Evolutionary conservation across 2,329 filamentous ascomycete species (phyloP).

Genomic region (Exophiala sp.): DNA sequence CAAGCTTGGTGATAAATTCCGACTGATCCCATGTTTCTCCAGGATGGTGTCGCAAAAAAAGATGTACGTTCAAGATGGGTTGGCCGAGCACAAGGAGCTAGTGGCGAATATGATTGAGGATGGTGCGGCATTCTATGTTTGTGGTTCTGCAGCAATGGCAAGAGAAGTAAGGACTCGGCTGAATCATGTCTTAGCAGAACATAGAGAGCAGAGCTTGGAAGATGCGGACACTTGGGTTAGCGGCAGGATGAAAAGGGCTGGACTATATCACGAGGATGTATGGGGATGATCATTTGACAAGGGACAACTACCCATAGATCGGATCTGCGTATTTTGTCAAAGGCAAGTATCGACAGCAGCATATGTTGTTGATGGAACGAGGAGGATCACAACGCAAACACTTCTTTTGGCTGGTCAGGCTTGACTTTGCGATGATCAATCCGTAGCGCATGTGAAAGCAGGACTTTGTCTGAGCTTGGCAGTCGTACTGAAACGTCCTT

Average conservation of each 20-base stretch:
- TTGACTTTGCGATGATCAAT: too few relatives aligned
- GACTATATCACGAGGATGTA: not conserved
- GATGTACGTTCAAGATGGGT: not conserved
- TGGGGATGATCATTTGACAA: not conserved
- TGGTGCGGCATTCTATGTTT: not conserved
- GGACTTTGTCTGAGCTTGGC: too few relatives aligned
- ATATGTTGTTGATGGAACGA: too few relatives aligned
- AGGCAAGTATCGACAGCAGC: too few relatives aligned
- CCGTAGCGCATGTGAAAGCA: too few relatives aligned
- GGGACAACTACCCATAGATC: not conserved
- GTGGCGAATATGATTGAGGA: not conserved
- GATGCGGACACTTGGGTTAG: not conserved
- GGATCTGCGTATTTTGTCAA: too few relatives aligned
- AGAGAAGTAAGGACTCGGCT: not conserved
- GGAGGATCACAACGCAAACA: too few relatives aligned
- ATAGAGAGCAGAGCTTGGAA: not conserved
- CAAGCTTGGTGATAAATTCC: constrained; percentile 1
- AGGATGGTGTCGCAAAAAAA: constrained; percentile 31
- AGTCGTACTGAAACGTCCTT: too few relatives aligned
- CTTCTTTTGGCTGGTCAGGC: too few relatives aligned
- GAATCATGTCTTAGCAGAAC: not conserved
- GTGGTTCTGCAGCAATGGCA: not conserved
- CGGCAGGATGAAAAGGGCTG: not conserved
- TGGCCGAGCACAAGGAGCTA: not conserved
- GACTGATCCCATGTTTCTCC: constrained; percentile 2